Evolutionary conservation across 495 filamentous ascomycete genomes (phyloP).

Genomic region (Entonaema liquescens): DNA sequence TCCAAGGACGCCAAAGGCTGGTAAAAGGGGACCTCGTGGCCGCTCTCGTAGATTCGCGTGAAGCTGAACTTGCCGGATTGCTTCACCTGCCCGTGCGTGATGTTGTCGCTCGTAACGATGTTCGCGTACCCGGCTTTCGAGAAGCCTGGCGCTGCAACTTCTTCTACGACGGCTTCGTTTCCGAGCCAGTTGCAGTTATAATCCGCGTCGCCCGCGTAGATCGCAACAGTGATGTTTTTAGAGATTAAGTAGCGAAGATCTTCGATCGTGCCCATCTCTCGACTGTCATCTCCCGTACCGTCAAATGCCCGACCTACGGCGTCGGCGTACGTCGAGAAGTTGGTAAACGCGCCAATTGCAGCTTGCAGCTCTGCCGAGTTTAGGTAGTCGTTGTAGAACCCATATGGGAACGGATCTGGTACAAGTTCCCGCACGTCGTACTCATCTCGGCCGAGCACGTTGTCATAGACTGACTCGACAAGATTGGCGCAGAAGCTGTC

Average conservation of each 20-base stretch:
- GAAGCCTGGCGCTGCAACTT: constrained; percentile 58
- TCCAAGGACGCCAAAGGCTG: constrained; percentile 69
- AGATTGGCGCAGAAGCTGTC: constrained; percentile 64
- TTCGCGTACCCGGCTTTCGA: constrained; percentile 62
- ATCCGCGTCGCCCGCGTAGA: constrained; percentile 71
- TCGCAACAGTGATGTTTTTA: constrained; percentile 60
- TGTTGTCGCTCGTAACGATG: constrained; percentile 61
- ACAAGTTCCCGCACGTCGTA: constrained; percentile 66
- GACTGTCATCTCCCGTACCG: constrained; percentile 65
- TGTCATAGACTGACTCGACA: constrained; percentile 63
- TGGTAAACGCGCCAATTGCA: constrained; percentile 67
- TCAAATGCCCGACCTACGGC: constrained; percentile 61
- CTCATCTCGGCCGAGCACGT: constrained; percentile 62
- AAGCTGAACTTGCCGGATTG: constrained; percentile 72
- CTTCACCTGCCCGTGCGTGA: constrained; percentile 69
- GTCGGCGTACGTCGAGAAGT: constrained; percentile 59
- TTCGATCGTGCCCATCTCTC: constrained; percentile 59
- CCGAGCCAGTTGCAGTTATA: constrained; percentile 72
- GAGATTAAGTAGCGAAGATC: constrained; percentile 60
- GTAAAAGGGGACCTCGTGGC: constrained; percentile 76
- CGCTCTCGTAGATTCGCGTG: constrained; percentile 68
- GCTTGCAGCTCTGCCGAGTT: constrained; percentile 64
- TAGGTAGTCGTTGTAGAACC: constrained; percentile 67
- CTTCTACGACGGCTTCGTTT: constrained; percentile 58
- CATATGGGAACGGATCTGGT: constrained; percentile 68